phyloP scores from a whole-genome alignment of 2,329 filamentous ascomycete genomes.

The Fusarium avenaceum region DNA sequence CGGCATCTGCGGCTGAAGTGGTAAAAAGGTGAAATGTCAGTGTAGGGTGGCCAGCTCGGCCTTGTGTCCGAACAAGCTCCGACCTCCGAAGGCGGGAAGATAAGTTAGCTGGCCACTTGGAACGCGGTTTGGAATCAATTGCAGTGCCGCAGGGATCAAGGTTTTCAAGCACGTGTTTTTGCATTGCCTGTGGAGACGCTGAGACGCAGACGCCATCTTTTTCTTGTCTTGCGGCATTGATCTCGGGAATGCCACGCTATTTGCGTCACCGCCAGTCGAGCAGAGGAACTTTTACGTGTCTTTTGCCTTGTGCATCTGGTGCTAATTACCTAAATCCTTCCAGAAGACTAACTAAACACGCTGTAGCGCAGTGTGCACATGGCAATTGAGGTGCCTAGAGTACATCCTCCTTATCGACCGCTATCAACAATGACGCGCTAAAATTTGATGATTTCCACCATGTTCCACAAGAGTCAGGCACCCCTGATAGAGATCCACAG shows the following conservation, averaged over 20 bases:
- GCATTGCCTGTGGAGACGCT: not conserved
- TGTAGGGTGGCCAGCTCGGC: not conserved
- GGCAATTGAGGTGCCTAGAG: not conserved
- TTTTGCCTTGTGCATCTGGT: not conserved
- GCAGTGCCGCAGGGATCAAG: conserved; percentile 5
- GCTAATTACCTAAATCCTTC: conserved; percentile 23
- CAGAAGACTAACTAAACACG: not conserved
- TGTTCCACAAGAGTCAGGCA: conserved; percentile 23
- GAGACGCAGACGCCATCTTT: too few relatives aligned
- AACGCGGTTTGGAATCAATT: conserved; percentile 33
- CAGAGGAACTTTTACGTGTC: not conserved
- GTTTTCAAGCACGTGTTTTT: conserved; percentile 23
- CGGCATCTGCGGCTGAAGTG: not conserved
- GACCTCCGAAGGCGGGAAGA: conserved; percentile 2
- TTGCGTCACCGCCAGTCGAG: conserved; percentile 29
- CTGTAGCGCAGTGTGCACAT: not conserved
- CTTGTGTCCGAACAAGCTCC: not conserved
- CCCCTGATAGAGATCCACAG: conserved; percentile 38
- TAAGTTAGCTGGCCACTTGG: not conserved
- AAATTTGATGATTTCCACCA: conserved; percentile 38
- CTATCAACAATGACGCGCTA: conserved; percentile 40
- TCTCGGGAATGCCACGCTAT: conserved; percentile 5
- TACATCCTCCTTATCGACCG: not conserved
- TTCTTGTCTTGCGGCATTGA: conserved; percentile 3
- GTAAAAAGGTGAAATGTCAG: not conserved